Base-by-base conservation (phyloP, 164 flowering plant species). In the Litsea cubeba region DNA sequence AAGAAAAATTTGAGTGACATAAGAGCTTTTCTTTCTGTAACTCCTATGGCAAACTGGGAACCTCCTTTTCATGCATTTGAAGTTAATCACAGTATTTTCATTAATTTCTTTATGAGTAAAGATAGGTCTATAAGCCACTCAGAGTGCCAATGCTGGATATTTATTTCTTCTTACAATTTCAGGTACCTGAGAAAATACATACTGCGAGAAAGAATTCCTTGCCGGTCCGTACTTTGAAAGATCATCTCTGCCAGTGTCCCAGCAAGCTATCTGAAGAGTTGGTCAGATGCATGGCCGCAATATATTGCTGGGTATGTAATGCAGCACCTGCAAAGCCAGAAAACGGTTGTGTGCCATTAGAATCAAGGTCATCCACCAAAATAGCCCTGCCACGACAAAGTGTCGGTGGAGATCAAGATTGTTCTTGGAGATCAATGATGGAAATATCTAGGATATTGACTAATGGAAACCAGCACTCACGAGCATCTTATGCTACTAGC, bases 211-310 rank as follows among this genome's bases (percentile, higher is more conserved):
- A 51, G 62, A 70, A 20, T 70, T 26, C 70, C 35, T 50, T 26
- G 46, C 46, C 46, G 28, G 17, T 28, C 15, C n/a, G 68, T 15
- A 66, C 66, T 20, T 72, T 54, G n/a, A 91, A 90, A 78, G 98
- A 90, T 75, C 92, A 93, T 80, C 90, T 91, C 49, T 70, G 83
- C 78, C 88, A 86, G 77, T 91, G 94, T 63, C 98, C 97, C 2
- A 85, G 88, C 85, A 90, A 87, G 71, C 78, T 93, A 75, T 90
- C 98, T 7, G 93, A 90, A 82, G 95, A 91, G 76, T 84, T 93
- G 89, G 91, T 93, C 65, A 84, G 84, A 82, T 87, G 90, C 74
- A 93, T 90, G 97, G 95, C 91, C n/a, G 77, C 90, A 24, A 87
- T 90, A 28, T 93, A 91, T 76, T 88, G 87, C 84, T 88, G 91